phyloP scores from a whole-genome alignment of 495 filamentous ascomycete genomes.

The Xylaria intraflava region DNA sequence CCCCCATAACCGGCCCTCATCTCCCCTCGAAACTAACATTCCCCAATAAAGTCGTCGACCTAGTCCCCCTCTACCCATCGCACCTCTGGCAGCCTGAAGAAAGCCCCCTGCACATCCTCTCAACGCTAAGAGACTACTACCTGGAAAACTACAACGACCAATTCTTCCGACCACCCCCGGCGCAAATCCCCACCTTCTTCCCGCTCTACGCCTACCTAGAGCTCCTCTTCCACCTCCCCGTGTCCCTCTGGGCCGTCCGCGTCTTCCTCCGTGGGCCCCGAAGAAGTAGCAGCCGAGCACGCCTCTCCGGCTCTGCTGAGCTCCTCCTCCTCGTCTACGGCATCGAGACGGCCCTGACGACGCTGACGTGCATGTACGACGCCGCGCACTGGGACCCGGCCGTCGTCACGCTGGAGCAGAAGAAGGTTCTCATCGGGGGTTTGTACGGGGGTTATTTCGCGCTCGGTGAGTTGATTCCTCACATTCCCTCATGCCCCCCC shows the following conservation, averaged over 20 bases:
- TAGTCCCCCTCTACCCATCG: conserved; percentile 57
- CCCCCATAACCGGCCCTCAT: neutral
- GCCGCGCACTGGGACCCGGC: conserved; percentile 43
- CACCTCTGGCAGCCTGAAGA: conserved; percentile 39
- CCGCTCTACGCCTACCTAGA: conserved; percentile 62
- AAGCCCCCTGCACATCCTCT: conserved; percentile 41
- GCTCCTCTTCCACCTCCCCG: conserved; percentile 58
- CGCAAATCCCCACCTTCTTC: conserved; percentile 55
- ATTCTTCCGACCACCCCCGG: conserved; percentile 59
- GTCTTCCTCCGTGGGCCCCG: conserved; percentile 18
- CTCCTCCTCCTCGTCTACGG: conserved; percentile 64
- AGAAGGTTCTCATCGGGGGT: conserved; percentile 41
- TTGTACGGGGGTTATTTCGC: conserved; percentile 68
- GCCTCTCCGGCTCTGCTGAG: conserved; percentile 46
- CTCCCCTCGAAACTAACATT: neutral
- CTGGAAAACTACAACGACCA: conserved; percentile 65
- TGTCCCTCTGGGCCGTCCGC: conserved; percentile 53
- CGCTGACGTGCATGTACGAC: conserved; percentile 56
- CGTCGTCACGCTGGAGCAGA: conserved; percentile 44
- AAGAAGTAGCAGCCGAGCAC: neutral
- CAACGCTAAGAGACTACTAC: conserved; percentile 53
- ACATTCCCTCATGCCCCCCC: neutral
- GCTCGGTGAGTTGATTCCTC: conserved; percentile 53
- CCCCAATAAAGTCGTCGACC: conserved; percentile 52
- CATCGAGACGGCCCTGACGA: conserved; percentile 64